Evolutionary conservation across 2,329 filamentous ascomycete species (phyloP), one percentile per base, ranked within the genome.

Genomic region (Grosmannia clavigera): DNA sequence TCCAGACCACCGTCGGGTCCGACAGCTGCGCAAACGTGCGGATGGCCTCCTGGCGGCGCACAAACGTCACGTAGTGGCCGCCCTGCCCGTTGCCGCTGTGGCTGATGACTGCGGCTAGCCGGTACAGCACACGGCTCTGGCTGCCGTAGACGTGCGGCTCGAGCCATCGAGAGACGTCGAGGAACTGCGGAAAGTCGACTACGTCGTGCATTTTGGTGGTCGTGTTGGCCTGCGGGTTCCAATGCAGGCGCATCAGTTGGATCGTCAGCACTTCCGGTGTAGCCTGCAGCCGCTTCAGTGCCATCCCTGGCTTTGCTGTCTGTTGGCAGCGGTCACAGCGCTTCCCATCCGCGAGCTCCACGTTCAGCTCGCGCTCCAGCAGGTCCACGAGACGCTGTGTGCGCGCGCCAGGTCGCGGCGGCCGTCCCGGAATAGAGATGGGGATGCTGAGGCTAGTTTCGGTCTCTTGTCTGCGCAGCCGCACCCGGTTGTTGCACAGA

Each of bases 121-220:
- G 61, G 60, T 65, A 65, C 1, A 63, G 3, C 3, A 65, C 52
- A 5, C 51, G 55, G 46, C 59, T 59, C 29, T 56, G 55, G 1
- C 46, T 46, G 12, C 51, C 61, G 12, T 55, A 63, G 31, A 60
- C 56, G 43, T 62, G 58, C 14, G 55, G 63, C 58, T 64, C 63
- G 2, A 65, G 60, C 57, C 57, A 64, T 12, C 31, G 57, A 35
- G 61, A 57, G 12, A 65, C 58, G 40, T 65, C 64, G n/a, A 65
- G 51, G 27, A 52, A 60, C 58, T 62, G 60, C 27, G 59, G 57
- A 16, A 59, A 33, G 11, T 61, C 60, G 16, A 65, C 58, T 3
- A 29, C 10, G n/a, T 25, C 22, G 22, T 19, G 14, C 5, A 22
- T 40, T 57, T 61, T 64, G 54, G 27, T n/a, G 14, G 11, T 3